Base-by-base conservation (phyloP, 73 alveolate species). In the Paramecium biaurelia region DNA sequence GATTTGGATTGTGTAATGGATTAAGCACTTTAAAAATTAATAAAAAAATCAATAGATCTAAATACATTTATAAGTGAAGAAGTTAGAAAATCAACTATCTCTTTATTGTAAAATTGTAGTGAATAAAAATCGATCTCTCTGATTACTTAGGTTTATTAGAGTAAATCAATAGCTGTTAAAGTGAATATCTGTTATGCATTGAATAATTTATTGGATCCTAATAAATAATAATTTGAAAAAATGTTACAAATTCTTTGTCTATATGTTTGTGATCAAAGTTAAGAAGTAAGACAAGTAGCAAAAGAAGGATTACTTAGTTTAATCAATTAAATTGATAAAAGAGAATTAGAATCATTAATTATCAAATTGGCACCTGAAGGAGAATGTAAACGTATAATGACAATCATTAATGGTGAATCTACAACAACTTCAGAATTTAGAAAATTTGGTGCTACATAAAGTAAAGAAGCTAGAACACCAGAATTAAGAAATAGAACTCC, bases 21-120 rank as follows among this genome's bases (percentile, higher is more conserved):
- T 42, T 35, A 56, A 30, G 87, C 76, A 24, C 15, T 70, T 11
- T 70, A 76, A 49, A 89, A 89, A 34, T 45, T 89, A 70, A 57
- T 89, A 5, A 89, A 70, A 35, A 89, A 89, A 72, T 92, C 92
- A 2, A 58, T 70, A 18, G 94, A 89, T 43, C 47, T 85, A 24
- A 89, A 70, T 72, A 57, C 74, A 18, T 89, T 89, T 72, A 89
- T 89, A 26, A 45, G 49, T 70, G 94, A 89, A n/a, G 94, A 89
- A 45, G 94, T 89, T 5, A 38, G 84, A 38, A 89, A 70, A 26
- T 76, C 85, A 5, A 43, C 63, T 1, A 53, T 89, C 35, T 58
- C 94, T 28, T 57, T 89, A 30, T 26, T 57, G n/a, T 41, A 28
- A 26, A 70, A 89, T 42, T 68, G 89, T 35, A 57, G 92, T 26